A percentile compares a stretch with the other conserved stretches of the same genome.
Evolutionary conservation across 2,329 filamentous ascomycete species (phyloP).

Genomic region (Ascochyta koolunga): DNA sequence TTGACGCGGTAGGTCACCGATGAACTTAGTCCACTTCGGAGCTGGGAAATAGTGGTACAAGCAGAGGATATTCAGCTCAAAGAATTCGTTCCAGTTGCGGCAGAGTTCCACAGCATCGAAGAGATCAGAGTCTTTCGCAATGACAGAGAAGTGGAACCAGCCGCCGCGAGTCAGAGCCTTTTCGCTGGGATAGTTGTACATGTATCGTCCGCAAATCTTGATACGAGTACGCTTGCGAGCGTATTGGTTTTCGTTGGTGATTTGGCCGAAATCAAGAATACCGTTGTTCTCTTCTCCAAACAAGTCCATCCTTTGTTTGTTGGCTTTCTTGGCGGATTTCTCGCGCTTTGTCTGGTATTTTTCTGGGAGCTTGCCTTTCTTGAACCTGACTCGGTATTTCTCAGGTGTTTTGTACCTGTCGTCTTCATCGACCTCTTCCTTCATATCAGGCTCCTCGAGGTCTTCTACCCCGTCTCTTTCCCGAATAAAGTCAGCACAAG

Average conservation of each 20-base stretch:
- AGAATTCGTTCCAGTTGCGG: conserved; percentile 59
- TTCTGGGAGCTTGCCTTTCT: conserved; percentile 17
- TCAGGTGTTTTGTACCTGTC: conserved; percentile 11
- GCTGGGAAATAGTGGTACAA: conserved; percentile 56
- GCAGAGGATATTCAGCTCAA: conserved; percentile 54
- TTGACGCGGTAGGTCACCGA: conserved; percentile 47
- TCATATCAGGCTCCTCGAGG: conserved; percentile 28
- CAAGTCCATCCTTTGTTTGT: conserved; percentile 1
- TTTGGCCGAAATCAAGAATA: conserved; percentile 46
- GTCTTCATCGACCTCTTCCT: conserved; percentile 26
- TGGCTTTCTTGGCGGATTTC: conserved; percentile 30
- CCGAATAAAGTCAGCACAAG: conserved; percentile 57
- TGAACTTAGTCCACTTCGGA: conserved; percentile 53
- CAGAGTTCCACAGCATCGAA: conserved; percentile 55
- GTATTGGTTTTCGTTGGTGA: conserved; percentile 42
- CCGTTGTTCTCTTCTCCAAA: conserved; percentile 20
- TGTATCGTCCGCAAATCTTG: conserved; percentile 55
- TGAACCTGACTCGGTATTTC: conserved; percentile 15
- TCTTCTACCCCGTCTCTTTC: conserved; percentile 49
- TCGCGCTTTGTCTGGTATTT: conserved; percentile 42
- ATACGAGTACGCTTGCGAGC: conserved; percentile 51
- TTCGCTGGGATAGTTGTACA: conserved; percentile 60
- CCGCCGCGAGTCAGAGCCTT: conserved; percentile 55
- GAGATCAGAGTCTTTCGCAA: conserved; percentile 57
- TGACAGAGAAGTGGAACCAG: conserved; percentile 59